Conservation (phyloP, 495 filamentous ascomycete species). For the Aspergillus steynii region DNA sequence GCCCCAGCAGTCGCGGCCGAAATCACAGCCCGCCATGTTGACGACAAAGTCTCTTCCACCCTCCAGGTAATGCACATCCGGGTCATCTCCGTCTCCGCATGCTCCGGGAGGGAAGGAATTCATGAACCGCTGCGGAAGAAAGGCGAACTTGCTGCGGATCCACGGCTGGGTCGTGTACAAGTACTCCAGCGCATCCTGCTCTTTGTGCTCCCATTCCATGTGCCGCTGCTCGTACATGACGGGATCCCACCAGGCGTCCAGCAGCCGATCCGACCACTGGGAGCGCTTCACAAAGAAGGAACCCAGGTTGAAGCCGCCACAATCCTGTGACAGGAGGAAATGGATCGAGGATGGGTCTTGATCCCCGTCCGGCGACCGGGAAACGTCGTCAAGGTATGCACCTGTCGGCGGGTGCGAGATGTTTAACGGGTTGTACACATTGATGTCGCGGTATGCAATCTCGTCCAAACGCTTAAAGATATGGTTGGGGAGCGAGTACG, state of each 20-base stretch:
- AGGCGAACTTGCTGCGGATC: slow-evolving; percentile 85
- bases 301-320: slow-evolving; percentile 92
- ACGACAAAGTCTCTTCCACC: slow-evolving; percentile 90
- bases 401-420: slow-evolving; percentile 79
- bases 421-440: slow-evolving; percentile 91
- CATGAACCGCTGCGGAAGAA: slow-evolving; percentile 87
- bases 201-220: slow-evolving; percentile 99
- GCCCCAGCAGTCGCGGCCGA: slow-evolving; percentile 95
- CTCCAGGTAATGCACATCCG: slow-evolving; percentile 80
- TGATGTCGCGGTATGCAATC: slow-evolving; percentile 93
- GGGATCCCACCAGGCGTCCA: slow-evolving; percentile 99
- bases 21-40: slow-evolving; percentile 98
- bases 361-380: slow-evolving; percentile 73
- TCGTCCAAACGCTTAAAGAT: slow-evolving; percentile 78
- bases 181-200: slow-evolving; percentile 93
- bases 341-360: slow-evolving; percentile 73
- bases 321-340: slow-evolving; percentile 90
- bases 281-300: slow-evolving; percentile 89
- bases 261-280: slow-evolving; percentile 84
- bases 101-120: slow-evolving; percentile 93
- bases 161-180: slow-evolving; percentile 90
- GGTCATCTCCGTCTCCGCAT: slow-evolving; percentile 75
- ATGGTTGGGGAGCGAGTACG: slow-evolving; percentile 84
- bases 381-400: slow-evolving; percentile 70
- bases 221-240: slow-evolving; percentile 98